A percentile compares a stretch with the other conserved stretches of the same genome.
Evolutionary conservation across 441 rosid genomes (phyloP).

Genomic region (Codiaeum variegatum): DNA sequence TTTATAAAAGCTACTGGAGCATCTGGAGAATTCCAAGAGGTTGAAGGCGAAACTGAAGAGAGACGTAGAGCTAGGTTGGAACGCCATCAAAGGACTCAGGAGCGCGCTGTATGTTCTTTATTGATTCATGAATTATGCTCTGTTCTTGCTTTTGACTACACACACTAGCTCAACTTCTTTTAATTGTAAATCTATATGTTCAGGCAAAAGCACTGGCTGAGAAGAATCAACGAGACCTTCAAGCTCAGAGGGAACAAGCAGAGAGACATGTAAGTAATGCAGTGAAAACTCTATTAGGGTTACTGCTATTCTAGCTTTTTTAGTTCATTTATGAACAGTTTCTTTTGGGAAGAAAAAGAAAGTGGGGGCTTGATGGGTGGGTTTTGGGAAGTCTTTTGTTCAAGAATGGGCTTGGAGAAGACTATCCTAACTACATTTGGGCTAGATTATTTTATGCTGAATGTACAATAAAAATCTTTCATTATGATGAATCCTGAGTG

Average conservation of each 20-base stretch:
- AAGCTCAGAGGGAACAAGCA: conserved; percentile 79
- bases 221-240: conserved; percentile 89
- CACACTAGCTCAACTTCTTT: not conserved
- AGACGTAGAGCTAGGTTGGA: conserved; percentile 87
- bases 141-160: not conserved
- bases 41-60: conserved; percentile 88
- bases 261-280: conserved; percentile 85
- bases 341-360: not conserved
- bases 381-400: not conserved
- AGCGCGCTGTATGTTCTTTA: conserved; percentile 74
- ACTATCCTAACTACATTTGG: not conserved
- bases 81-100: conserved; percentile 94
- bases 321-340: not conserved
- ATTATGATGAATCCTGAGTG: not conserved
- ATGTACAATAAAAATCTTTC: not conserved
- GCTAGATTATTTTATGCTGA: not conserved
- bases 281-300: conserved; percentile 4
- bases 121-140: not conserved
- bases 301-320: conserved; percentile 1
- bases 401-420: not conserved
- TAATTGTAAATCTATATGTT: not conserved
- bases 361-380: not conserved
- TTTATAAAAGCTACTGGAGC: conserved; percentile 46
- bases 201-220: conserved; percentile 77
- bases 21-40: conserved; percentile 74